Conservation (phyloP, 179 eudicot species). For the Actinidia chinensis region DNA sequence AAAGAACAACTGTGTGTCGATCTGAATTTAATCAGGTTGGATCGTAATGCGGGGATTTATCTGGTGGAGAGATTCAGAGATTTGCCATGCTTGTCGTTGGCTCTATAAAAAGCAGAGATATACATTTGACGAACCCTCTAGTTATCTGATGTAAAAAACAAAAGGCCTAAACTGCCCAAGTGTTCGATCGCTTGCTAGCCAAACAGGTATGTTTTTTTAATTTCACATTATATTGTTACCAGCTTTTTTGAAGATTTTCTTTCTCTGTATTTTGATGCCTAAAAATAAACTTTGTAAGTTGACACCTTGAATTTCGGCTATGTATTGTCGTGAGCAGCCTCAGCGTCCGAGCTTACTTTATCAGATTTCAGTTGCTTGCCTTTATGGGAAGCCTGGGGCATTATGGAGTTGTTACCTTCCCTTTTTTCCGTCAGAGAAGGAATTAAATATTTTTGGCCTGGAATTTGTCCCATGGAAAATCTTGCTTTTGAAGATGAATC, state of each 20-base stretch:
- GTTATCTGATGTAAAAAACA: slow-evolving; percentile 98
- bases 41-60: slow-evolving; percentile 96
- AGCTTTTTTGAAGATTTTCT: neutral
- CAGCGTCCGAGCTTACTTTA: slow-evolving; percentile 86
- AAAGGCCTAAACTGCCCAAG: slow-evolving; percentile 95
- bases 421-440: slow-evolving; percentile 99
- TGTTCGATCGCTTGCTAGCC: slow-evolving; percentile 86
- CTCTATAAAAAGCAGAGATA: slow-evolving; percentile 82
- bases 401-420: slow-evolving; percentile 99
- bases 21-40: slow-evolving; percentile 90
- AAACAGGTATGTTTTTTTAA: slow-evolving; percentile 52
- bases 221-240: neutral
- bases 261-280: neutral
- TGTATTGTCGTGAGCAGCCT: slow-evolving; percentile 98
- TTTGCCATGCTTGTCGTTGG: slow-evolving; percentile 97
- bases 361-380: slow-evolving; percentile 97
- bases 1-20: slow-evolving; percentile 70
- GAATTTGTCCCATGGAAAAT: slow-evolving; percentile 95
- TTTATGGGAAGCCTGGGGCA: slow-evolving; percentile 96
- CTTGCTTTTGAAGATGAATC: slow-evolving; percentile 92
- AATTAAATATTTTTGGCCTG: slow-evolving; percentile 93
- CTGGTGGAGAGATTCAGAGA: slow-evolving; percentile 99
- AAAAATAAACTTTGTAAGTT: slow-evolving; percentile 10
- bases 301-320: slow-evolving; percentile 56
- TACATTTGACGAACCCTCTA: slow-evolving; percentile 97